Evolutionary conservation across 2,329 filamentous ascomycete species (phyloP).

Genomic region (Cordyceps tenuipes): DNA sequence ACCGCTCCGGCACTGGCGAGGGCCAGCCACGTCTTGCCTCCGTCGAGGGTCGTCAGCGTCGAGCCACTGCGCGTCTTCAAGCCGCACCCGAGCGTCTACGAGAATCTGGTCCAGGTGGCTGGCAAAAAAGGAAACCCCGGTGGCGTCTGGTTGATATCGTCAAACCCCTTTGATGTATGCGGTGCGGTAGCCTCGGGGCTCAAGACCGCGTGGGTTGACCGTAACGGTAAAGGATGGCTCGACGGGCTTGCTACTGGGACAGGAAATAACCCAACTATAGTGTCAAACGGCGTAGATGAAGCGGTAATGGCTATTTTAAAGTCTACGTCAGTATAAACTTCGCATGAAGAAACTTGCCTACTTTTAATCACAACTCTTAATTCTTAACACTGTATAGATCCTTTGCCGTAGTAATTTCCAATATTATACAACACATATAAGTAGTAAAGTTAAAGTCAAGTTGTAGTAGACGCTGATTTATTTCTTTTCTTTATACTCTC

Average conservation of each 20-base stretch:
- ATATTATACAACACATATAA: no score
- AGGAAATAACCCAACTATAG: conserved; percentile 40
- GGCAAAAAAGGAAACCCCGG: conserved; percentile 36
- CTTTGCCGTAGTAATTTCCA: no score
- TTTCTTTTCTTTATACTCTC: no score
- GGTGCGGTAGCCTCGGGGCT: conserved; percentile 55
- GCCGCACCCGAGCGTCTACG: conserved; percentile 53
- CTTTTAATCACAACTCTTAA: no score
- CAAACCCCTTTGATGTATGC: conserved; percentile 65
- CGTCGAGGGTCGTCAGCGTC: conserved; percentile 46
- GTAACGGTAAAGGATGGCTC: conserved; percentile 53
- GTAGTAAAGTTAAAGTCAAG: no score
- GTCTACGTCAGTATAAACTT: background rate
- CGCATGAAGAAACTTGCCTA: no score
- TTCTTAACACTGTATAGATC: no score
- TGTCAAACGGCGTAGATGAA: conserved; percentile 48
- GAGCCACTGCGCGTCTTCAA: conserved; percentile 56
- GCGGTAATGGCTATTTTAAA: conserved; percentile 35
- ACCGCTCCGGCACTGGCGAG: conserved; percentile 47
- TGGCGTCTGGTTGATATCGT: conserved; percentile 60
- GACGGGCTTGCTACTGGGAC: conserved; percentile 48
- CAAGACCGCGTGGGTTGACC: conserved; percentile 59
- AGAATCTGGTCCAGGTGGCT: conserved; percentile 44
- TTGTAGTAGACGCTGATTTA: no score
- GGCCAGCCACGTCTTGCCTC: conserved; percentile 35